phyloP scores from a whole-genome alignment of 768 basidiomycete genomes.

The Hypsizygus marmoreus region DNA sequence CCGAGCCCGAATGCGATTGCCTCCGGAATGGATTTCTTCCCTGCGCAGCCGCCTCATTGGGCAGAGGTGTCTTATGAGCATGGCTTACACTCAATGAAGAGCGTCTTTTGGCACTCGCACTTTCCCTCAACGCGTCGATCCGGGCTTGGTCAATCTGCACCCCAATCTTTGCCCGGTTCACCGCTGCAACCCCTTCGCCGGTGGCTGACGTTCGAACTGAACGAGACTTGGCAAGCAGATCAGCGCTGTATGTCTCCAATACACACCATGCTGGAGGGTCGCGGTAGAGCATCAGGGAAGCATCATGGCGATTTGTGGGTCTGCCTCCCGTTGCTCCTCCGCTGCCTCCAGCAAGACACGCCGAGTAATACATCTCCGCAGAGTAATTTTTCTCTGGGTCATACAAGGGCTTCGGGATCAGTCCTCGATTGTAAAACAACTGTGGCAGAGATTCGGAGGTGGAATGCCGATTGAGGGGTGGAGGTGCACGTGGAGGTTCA shows the following conservation, averaged over 20 bases:
- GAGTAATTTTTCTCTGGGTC: constrained; percentile 13
- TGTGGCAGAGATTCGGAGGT: constrained; percentile 9
- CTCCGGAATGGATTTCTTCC: constrained; percentile 22
- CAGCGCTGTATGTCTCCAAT: constrained; percentile 18
- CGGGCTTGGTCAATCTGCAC: constrained; percentile 13
- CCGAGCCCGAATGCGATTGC: constrained; percentile 6
- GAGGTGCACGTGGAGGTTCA: no score
- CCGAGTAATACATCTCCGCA: constrained; percentile 17
- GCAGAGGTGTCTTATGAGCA: not conserved
- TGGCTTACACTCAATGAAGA: not conserved
- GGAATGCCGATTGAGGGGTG: no score
- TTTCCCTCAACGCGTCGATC: constrained; percentile 14
- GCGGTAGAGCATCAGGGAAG: constrained; percentile 36
- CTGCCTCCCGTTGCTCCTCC: not conserved
- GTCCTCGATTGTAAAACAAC: constrained; percentile 17
- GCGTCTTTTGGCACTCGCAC: constrained; percentile 10
- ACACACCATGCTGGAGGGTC: constrained; percentile 37
- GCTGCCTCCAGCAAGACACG: no score
- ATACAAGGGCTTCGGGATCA: constrained; percentile 2
- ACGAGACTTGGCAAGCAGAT: not conserved
- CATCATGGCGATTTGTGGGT: constrained; percentile 17
- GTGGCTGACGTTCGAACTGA: not conserved
- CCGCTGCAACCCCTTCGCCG: constrained; percentile 2
- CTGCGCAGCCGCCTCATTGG: not conserved
- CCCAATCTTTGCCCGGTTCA: constrained; percentile 12